These are phyloP conservation scores for Hygrocybe punicea DNA, from an alignment of 768 basidiomycete genomes.

Conservation along the genomic window DNA sequence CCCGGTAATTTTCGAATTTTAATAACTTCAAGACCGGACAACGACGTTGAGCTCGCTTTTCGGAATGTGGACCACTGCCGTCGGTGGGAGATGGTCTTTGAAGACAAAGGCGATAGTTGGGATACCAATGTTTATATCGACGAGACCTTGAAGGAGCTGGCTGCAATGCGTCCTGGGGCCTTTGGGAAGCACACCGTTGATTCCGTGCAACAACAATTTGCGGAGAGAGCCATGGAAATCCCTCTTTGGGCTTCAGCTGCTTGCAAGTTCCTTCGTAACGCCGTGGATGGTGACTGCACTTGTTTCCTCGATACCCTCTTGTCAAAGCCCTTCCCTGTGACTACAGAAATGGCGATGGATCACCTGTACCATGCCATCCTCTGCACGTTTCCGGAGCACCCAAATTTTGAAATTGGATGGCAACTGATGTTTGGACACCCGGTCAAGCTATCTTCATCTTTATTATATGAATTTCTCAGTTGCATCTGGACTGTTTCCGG, in stretches of 20 bases:
- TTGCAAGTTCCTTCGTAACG: neutral
- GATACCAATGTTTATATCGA: neutral
- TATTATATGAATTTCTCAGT: neutral
- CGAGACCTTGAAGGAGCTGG: neutral
- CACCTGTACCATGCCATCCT: too few relatives aligned
- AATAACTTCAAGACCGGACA: conserved; percentile 27
- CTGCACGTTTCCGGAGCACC: too few relatives aligned
- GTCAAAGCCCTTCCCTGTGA: neutral
- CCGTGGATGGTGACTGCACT: neutral
- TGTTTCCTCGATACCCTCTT: neutral
- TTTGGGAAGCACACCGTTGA: conserved; percentile 12
- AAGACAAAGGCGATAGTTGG: neutral
- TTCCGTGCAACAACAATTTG: neutral
- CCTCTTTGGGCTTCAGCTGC: neutral
- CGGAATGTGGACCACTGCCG: neutral
- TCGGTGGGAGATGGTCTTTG: neutral
- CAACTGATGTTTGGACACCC: too few relatives aligned
- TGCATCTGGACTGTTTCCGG: neutral
- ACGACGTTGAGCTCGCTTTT: conserved; percentile 13
- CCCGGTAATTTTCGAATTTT: conserved; percentile 27
- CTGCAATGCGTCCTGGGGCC: neutral
- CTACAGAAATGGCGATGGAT: too few relatives aligned
- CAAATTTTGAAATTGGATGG: too few relatives aligned
- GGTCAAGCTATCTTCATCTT: neutral
- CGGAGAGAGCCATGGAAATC: neutral